Base-by-base conservation (phyloP, 1,139 yeast species). In the Taphrina communis region DNA sequence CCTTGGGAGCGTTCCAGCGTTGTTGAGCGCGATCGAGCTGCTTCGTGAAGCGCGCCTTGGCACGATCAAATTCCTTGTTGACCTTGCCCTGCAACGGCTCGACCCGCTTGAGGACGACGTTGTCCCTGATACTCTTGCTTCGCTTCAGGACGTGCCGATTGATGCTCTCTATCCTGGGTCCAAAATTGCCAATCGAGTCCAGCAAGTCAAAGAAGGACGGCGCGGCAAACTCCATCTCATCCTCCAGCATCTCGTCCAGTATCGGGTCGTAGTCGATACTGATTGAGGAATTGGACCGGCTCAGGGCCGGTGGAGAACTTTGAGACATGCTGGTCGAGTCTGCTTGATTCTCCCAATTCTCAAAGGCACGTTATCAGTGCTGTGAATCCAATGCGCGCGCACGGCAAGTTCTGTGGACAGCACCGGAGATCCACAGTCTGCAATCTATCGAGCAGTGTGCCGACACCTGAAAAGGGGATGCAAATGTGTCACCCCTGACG, bases 11-110 rank as follows among this genome's bases (percentile, higher is more conserved):
- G 19, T 76, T 85, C 69, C 90, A 80, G 66, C 87, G 81, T 25
- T 80, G 75, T 74, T 90, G 95, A 57, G 90, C 82, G 69, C 81
- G 81, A 70, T 82, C 85, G 69, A 91, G 81, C 69, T 80, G 80
- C 31, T 70, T 69, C 25, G 76, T 70, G 38, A 80, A 71, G 36
- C 72, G 72, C 17, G 66, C 71, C 58, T 76, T 75, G 68, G 79
- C 70, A 56, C 74, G 71, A 46, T 79, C 81, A 17, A 78, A 70
- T 48, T 79, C 82, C 48, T 77, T 65, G 46, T 70, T 66, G 35
- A 70, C 63, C 44, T 70, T 65, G n/a, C 67, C 67, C 55, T 63
- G 67, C 35, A 63, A 38, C 39, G 67, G 67, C 56, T 63, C 67
- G 17, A 63, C 67, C n/a, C 67, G 42, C 39, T 55, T 53, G 12